Conservation (phyloP, 2,329 filamentous ascomycete genomes). For the Akanthomyces uredinophilus region DNA sequence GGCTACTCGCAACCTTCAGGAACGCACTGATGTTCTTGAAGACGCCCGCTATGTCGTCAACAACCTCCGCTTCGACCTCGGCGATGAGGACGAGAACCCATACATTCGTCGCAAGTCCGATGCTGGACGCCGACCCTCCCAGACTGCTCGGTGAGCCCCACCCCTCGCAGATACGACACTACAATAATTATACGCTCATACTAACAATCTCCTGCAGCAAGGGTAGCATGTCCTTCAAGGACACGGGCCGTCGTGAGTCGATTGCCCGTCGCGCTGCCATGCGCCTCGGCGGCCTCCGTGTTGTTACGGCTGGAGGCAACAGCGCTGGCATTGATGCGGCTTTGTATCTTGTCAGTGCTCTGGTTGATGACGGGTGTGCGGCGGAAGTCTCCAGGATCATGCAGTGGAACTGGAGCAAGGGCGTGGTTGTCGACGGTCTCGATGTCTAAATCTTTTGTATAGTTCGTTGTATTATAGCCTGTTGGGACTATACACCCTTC, state of each 20-base stretch:
- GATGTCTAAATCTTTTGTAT: slow-evolving; percentile 56
- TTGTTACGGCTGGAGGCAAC: slow-evolving; percentile 76
- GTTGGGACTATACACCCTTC: slow-evolving; percentile 8
- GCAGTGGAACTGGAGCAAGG: slow-evolving; percentile 84
- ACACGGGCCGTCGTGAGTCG: slow-evolving; percentile 73
- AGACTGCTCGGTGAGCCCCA: slow-evolving; percentile 50
- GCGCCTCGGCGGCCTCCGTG: slow-evolving; percentile 62
- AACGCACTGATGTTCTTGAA: slow-evolving; percentile 79
- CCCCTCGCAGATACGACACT: slow-evolving; percentile 15
- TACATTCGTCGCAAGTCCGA: slow-evolving; percentile 75
- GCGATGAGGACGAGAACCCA: slow-evolving; percentile 75
- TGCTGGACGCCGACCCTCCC: slow-evolving; percentile 52
- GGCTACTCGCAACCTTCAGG: slow-evolving; percentile 62
- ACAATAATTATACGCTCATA: not conserved
- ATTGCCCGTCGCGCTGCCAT: slow-evolving; percentile 73
- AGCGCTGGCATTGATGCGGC: slow-evolving; percentile 78
- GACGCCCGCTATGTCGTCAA: slow-evolving; percentile 82
- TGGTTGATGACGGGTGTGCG: slow-evolving; percentile 73
- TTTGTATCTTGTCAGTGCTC: slow-evolving; percentile 77
- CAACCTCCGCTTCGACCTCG: slow-evolving; percentile 81
- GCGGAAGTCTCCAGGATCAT: slow-evolving; percentile 68
- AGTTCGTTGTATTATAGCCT: slow-evolving; percentile 15
- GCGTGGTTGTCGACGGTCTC: slow-evolving; percentile 75
- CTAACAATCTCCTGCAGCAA: slow-evolving; percentile 48
- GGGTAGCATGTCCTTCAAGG: slow-evolving; percentile 77